A percentile compares a stretch with the other conserved stretches of the same genome.
Evolutionary conservation across 306 rosid species (phyloP).

Genomic region (Dalbergia cultrata): DNA sequence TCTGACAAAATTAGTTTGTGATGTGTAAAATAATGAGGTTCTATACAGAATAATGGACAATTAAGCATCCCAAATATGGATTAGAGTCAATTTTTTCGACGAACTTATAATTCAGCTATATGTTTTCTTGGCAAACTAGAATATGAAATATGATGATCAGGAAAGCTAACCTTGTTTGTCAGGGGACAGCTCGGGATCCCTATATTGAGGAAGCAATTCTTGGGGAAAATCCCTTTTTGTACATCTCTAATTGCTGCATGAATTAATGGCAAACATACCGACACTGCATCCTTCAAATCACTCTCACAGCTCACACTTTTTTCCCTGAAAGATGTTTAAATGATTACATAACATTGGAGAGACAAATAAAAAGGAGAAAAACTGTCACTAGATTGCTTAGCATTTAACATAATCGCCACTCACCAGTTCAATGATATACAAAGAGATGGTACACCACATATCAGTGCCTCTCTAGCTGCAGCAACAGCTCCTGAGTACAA

Average conservation of each 20-base stretch:
- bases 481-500: conserved; percentile 67
- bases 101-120: background rate
- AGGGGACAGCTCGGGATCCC: conserved; percentile 62
- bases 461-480: conserved; percentile 70
- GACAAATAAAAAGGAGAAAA: background rate
- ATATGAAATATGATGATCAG: conserved; percentile 7
- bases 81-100: background rate
- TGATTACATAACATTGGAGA: background rate
- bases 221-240: conserved; percentile 59
- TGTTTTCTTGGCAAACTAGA: conserved; percentile 8
- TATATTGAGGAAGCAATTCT: conserved; percentile 60
- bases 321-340: conserved; percentile 46
- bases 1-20: no score
- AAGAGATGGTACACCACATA: conserved; percentile 63
- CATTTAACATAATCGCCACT: conserved; percentile 12
- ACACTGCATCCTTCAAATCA: conserved; percentile 57
- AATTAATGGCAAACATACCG: conserved; percentile 58
- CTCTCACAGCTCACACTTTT: conserved; percentile 55
- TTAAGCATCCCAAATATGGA: background rate
- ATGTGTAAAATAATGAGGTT: no score
- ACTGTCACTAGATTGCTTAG: background rate
- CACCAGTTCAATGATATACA: conserved; percentile 65
- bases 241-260: conserved; percentile 53
- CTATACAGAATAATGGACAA: no score
- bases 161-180: conserved; percentile 56